These are phyloP conservation scores for Solanum hybrid DNA, from an alignment of 305 asterid genomes.

Conservation along the genomic window DNA sequence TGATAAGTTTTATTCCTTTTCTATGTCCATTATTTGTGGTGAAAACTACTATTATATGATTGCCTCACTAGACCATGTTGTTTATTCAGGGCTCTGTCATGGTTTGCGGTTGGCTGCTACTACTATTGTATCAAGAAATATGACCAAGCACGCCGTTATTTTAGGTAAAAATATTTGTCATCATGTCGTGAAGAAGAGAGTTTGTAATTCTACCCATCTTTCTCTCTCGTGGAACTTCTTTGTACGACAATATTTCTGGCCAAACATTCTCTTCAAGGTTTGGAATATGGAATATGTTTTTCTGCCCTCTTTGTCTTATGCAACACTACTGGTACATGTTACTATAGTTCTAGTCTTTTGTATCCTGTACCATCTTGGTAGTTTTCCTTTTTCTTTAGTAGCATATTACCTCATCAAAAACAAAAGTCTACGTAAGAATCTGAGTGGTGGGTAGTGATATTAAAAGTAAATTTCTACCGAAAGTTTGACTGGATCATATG, in stretches of 20 bases:
- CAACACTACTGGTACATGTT: neutral
- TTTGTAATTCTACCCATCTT: neutral
- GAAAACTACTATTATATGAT: neutral
- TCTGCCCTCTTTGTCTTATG: neutral
- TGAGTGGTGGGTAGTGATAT: neutral
- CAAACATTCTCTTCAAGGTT: neutral
- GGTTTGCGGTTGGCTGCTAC: conserved; percentile 99
- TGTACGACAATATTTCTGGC: neutral
- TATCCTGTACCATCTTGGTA: neutral
- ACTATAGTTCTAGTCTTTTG: neutral
- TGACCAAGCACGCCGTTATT: conserved; percentile 92
- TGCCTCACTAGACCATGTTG: conserved; percentile 16
- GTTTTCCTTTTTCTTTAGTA: neutral
- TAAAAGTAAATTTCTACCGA: neutral
- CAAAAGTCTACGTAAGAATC: neutral
- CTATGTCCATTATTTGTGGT: neutral
- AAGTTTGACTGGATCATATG: neutral
- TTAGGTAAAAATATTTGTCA: conserved; percentile 45
- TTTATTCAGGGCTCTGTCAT: conserved; percentile 76
- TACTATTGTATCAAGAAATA: conserved; percentile 87
- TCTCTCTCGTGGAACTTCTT: neutral
- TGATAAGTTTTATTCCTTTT: neutral
- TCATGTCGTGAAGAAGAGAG: neutral
- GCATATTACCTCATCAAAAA: neutral
- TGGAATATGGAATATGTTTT: neutral